Base-by-base conservation (phyloP, 805 yeast genomes). In the Spathaspora passalidarum region DNA sequence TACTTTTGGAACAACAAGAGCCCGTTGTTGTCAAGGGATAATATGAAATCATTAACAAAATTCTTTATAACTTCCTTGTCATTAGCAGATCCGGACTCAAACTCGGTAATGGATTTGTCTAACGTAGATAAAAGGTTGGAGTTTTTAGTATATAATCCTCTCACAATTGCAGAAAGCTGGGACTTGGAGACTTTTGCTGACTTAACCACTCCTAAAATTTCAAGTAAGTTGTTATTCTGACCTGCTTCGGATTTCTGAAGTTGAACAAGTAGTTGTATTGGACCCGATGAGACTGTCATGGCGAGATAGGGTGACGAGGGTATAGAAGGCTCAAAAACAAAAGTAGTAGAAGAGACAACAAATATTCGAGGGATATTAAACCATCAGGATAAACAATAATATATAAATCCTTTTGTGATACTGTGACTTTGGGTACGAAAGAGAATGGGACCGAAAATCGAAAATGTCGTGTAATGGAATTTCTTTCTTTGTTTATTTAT, bases 81-180 rank as follows among this genome's bases (percentile, higher is more conserved):
- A 36, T 57, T 52, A 2, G 40, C 29, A 17, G 48, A 57, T 13
- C 48, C 46, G 1, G 46, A 37, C 17, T 53, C 48, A 23, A 55
- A 32, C 14, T 56, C 62, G 6, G 40, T 44, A 18, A 53, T 23
- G 29, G 53, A 47, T 17, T 9, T 45, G 32, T 52, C 49, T n/a
- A 65, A 41, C 2, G 58, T 20, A 9, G 55, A 35, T 11, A 66
- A 45, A 36, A 68, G 57, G 46, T 59, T 61, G 22, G 59, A 45
- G 54, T 70, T 71, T 46, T 63, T 65, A 32, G 77, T 72, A 55
- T 65, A 65, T 34, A 71, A 55, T 1, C 76, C 77, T 39, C 77
- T 55, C 5, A 66, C 60, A 16, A 71, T 50, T 11, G 73, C 55
- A 3, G 68, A 58, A 9, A 35, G 37, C 3, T 66, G 58, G 23